Conservation (phyloP, 2,329 filamentous ascomycete genomes). For the Exutisphaerella laricina region DNA sequence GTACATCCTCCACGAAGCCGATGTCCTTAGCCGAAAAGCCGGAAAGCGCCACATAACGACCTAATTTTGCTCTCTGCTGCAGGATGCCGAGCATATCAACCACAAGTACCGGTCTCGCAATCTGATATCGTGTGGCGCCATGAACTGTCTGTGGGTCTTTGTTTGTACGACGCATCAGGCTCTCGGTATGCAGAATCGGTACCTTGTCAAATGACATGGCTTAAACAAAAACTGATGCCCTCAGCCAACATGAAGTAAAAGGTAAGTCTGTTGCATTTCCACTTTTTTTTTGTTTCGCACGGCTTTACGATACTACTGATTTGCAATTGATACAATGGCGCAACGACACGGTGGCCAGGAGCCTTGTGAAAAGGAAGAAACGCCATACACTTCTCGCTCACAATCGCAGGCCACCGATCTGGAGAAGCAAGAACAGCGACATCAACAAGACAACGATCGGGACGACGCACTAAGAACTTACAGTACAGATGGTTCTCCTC, state of each 20-base stretch:
- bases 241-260: neutral
- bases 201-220: neutral
- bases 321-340: neutral
- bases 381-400: slow-evolving; percentile 12
- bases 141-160: neutral
- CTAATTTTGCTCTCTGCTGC: slow-evolving; percentile 1
- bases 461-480: slow-evolving; percentile 4
- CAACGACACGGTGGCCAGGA: slow-evolving; percentile 1
- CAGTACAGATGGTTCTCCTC: slow-evolving; percentile 17
- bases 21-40: neutral
- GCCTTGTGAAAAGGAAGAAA: slow-evolving; percentile 14
- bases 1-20: neutral
- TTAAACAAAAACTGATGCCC: neutral
- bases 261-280: neutral
- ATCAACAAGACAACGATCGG: neutral
- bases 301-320: neutral
- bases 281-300: neutral
- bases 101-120: neutral
- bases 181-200: neutral
- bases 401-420: slow-evolving; percentile 11
- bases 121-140: neutral
- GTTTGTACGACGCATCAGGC: neutral
- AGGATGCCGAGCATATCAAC: too few relatives aligned
- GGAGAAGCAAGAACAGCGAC: slow-evolving; percentile 11
- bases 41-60: slow-evolving; percentile 1